These are phyloP conservation scores for Yamadazyma sp. DNA, from an alignment of 805 yeast species.

Conservation along the genomic window DNA sequence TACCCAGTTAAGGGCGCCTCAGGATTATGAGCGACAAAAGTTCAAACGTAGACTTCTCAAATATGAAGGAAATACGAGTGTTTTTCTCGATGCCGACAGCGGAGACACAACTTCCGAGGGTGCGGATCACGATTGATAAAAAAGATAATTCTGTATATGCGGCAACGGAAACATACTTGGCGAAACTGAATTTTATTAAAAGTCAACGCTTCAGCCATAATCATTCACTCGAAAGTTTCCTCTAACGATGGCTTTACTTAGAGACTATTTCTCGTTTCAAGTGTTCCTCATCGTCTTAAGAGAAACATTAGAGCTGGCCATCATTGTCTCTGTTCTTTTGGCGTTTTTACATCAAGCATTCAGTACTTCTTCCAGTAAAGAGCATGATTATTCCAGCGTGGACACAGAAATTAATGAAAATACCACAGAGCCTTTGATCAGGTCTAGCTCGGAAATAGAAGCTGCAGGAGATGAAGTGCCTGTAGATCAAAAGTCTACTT, in stretches of 20 bases:
- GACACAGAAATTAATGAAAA: conserved; percentile 1
- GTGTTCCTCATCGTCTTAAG: conserved; percentile 71
- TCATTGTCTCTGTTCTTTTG: conserved; percentile 70
- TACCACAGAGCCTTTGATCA: not conserved
- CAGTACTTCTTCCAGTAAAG: conserved; percentile 1
- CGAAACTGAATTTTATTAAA: too few relatives aligned
- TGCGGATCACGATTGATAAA: conserved; percentile 10
- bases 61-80: conserved; percentile 1
- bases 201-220: too few relatives aligned
- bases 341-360: conserved; percentile 65
- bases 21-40: too few relatives aligned
- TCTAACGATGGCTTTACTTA: conserved; percentile 16
- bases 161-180: too few relatives aligned
- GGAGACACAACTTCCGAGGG: conserved; percentile 5
- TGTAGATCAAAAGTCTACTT: conserved; percentile 5
- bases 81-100: not conserved
- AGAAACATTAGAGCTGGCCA: conserved; percentile 75
- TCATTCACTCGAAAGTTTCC: too few relatives aligned
- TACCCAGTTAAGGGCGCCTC: too few relatives aligned
- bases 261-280: conserved; percentile 63
- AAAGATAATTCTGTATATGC: conserved; percentile 7
- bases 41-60: not conserved
- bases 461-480: conserved; percentile 1
- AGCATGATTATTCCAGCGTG: not conserved
- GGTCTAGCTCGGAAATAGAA: not conserved